phyloP scores from a whole-genome alignment of 2,329 filamentous ascomycete genomes.

The Incumbomyces delicatus region DNA sequence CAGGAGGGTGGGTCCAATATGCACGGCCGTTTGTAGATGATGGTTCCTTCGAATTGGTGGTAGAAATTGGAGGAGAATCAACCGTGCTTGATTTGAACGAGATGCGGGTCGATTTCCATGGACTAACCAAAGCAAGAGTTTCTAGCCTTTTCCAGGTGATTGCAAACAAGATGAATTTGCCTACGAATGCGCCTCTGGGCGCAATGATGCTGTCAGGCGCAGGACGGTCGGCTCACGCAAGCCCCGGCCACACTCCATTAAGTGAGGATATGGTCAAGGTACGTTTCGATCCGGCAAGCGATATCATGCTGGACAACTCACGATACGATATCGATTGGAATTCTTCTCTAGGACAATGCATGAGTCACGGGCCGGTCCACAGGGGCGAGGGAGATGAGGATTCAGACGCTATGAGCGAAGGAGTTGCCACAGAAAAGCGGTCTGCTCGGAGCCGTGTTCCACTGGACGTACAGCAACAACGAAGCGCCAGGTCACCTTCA shows the following conservation, averaged over 20 bases:
- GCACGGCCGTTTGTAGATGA: slow-evolving; percentile 79
- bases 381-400: neutral
- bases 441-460: neutral
- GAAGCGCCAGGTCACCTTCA: neutral
- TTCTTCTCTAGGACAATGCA: slow-evolving; percentile 10
- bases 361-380: slow-evolving; percentile 11
- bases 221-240: slow-evolving; percentile 50
- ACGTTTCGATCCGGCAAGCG: slow-evolving; percentile 44
- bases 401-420: slow-evolving; percentile 14
- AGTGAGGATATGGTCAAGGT: slow-evolving; percentile 62
- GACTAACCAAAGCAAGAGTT: slow-evolving; percentile 59
- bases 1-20: slow-evolving; percentile 60
- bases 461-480: neutral
- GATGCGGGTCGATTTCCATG: slow-evolving; percentile 62
- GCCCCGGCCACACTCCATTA: slow-evolving; percentile 59
- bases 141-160: slow-evolving; percentile 68
- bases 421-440: neutral
- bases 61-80: slow-evolving; percentile 63
- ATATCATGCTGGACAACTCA: slow-evolving; percentile 33
- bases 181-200: slow-evolving; percentile 50
- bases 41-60: slow-evolving; percentile 58
- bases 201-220: slow-evolving; percentile 53
- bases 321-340: slow-evolving; percentile 18
- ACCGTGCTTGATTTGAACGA: slow-evolving; percentile 47
- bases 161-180: slow-evolving; percentile 66